These are phyloP conservation scores for Exutisphaerella laricina DNA, from an alignment of 2,329 filamentous ascomycete genomes.

Conservation along the genomic window DNA sequence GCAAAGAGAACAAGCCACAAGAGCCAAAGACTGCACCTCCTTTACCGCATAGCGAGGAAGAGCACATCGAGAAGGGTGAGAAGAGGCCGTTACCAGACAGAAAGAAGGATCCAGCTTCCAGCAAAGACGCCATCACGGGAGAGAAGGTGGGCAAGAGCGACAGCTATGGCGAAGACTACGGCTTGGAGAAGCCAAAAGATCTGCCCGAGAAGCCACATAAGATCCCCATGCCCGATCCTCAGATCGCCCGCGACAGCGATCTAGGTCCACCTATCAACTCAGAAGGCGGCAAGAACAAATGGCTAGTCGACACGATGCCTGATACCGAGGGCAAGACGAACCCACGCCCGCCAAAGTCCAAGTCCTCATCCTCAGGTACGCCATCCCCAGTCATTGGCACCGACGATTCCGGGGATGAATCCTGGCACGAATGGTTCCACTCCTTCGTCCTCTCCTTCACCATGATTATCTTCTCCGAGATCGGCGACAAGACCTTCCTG, in stretches of 20 bases:
- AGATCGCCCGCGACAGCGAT: slow-evolving; percentile 22
- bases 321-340: slow-evolving; percentile 34
- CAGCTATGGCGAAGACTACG: slow-evolving; percentile 24
- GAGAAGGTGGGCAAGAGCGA: slow-evolving; percentile 19
- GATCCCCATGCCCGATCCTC: slow-evolving; percentile 62
- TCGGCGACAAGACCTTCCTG: slow-evolving; percentile 98
- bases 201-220: slow-evolving; percentile 74
- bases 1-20: slow-evolving; percentile 68
- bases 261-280: slow-evolving; percentile 23
- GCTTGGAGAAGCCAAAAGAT: slow-evolving; percentile 48
- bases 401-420: slow-evolving; percentile 15
- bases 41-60: slow-evolving; percentile 72
- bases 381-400: slow-evolving; percentile 10
- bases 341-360: slow-evolving; percentile 29
- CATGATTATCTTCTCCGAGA: slow-evolving; percentile 96
- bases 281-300: slow-evolving; percentile 18
- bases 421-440: slow-evolving; percentile 51
- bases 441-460: slow-evolving; percentile 88
- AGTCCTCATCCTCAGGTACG: slow-evolving; percentile 26
- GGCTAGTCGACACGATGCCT: slow-evolving; percentile 36
- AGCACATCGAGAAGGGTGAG: slow-evolving; percentile 50
- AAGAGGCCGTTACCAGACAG: slow-evolving; percentile 25
- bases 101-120: slow-evolving; percentile 32
- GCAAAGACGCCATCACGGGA: slow-evolving; percentile 29
- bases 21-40: slow-evolving; percentile 81